A percentile compares a stretch with the other conserved stretches of the same genome.
Evolutionary conservation across 352 stramenopile genomes (phyloP).

Genomic region (Pythium diclinum): DNA sequence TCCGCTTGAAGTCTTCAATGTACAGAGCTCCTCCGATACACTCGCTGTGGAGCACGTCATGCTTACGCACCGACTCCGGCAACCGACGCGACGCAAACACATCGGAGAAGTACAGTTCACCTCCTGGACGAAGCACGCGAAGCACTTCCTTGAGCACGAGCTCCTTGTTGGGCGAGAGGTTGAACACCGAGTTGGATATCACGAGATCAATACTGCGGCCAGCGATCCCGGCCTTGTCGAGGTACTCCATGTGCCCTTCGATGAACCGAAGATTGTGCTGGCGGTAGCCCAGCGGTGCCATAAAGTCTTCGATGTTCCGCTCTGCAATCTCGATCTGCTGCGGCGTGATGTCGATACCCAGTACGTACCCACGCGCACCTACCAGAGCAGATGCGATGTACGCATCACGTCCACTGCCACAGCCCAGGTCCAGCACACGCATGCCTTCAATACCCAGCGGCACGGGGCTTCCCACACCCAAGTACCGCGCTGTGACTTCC

Average conservation of each 20-base stretch:
- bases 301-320: slow-evolving; percentile 66
- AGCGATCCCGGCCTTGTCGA: slow-evolving; percentile 76
- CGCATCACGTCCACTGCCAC: slow-evolving; percentile 84
- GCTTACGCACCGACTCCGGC: slow-evolving; percentile 55
- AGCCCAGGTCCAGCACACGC: slow-evolving; percentile 86
- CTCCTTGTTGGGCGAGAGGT: slow-evolving; percentile 90
- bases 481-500: slow-evolving; percentile 67
- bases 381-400: slow-evolving; percentile 86
- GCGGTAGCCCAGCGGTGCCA: slow-evolving; percentile 71
- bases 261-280: slow-evolving; percentile 84
- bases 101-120: slow-evolving; percentile 92
- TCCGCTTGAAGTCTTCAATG: slow-evolving; percentile 89
- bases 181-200: slow-evolving; percentile 93
- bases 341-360: slow-evolving; percentile 89
- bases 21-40: slow-evolving; percentile 90
- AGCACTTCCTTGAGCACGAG: slow-evolving; percentile 82
- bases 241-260: slow-evolving; percentile 84
- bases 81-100: slow-evolving; percentile 86
- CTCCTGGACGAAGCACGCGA: slow-evolving; percentile 78
- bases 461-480: slow-evolving; percentile 78
- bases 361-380: slow-evolving; percentile 65
- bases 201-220: slow-evolving; percentile 85
- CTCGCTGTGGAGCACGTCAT: slow-evolving; percentile 88
- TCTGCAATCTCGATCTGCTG: slow-evolving; percentile 82
- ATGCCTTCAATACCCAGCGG: slow-evolving; percentile 56